These are phyloP conservation scores for Aspergillus asperescens DNA, from an alignment of 495 filamentous ascomycete species.

Conservation along the genomic window DNA sequence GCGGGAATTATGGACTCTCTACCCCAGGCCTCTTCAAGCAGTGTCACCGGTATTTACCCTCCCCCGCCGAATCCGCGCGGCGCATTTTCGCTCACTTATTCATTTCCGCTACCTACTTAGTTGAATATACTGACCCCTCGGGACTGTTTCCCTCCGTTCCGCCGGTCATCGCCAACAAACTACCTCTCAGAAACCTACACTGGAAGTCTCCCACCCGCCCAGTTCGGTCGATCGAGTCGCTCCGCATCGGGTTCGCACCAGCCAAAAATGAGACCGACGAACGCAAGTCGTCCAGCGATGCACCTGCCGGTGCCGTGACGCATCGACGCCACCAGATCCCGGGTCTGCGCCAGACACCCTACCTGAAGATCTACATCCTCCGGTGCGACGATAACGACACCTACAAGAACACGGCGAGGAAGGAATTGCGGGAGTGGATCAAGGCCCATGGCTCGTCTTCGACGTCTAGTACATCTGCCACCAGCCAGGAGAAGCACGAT, in stretches of 20 bases:
- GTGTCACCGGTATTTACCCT: slow-evolving; percentile 43
- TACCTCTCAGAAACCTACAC: slow-evolving; percentile 89
- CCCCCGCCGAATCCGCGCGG: background rate
- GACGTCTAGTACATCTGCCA: slow-evolving; percentile 36
- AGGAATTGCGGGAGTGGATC: slow-evolving; percentile 85
- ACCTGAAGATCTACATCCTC: slow-evolving; percentile 83
- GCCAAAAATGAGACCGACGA: slow-evolving; percentile 33
- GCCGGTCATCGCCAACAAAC: slow-evolving; percentile 64
- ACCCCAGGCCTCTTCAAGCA: slow-evolving; percentile 42
- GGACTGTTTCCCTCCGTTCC: slow-evolving; percentile 79
- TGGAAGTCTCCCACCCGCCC: slow-evolving; percentile 94
- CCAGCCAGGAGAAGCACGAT: slow-evolving; percentile 76
- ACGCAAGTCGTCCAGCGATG: slow-evolving; percentile 35
- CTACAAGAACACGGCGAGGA: slow-evolving; percentile 75
- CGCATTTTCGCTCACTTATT: background rate
- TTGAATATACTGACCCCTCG: slow-evolving; percentile 81
- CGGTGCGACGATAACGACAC: slow-evolving; percentile 91
- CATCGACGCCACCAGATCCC: slow-evolving; percentile 92
- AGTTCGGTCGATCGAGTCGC: slow-evolving; percentile 82
- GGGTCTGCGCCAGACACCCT: slow-evolving; percentile 86
- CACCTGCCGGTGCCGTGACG: slow-evolving; percentile 31
- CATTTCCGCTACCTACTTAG: slow-evolving; percentile 19
- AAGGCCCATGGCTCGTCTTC: slow-evolving; percentile 60
- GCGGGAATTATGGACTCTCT: slow-evolving; percentile 45
- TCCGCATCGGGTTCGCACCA: slow-evolving; percentile 81